phyloP scores from a whole-genome alignment of 1,284 basidiomycete species.

The Sparassis latifolia region DNA sequence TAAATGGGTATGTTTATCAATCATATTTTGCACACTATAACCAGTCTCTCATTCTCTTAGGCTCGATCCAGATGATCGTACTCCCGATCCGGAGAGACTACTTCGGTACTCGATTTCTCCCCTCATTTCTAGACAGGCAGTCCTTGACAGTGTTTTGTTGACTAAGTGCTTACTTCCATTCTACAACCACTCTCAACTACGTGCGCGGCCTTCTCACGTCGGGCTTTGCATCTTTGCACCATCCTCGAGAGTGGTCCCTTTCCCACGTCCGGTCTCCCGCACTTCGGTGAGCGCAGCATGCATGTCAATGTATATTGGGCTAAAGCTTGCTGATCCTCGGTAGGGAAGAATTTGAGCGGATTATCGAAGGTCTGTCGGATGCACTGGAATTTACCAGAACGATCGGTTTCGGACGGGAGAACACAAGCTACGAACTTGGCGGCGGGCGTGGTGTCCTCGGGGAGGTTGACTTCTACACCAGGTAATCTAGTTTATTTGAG shows the following conservation, averaged over 20 bases:
- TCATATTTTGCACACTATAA: background rate
- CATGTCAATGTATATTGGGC: too few species aligned
- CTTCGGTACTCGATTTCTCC: slow-evolving; percentile 41
- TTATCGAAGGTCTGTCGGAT: slow-evolving; percentile 82
- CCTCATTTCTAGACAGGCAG: background rate
- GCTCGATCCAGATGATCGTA: slow-evolving; percentile 69
- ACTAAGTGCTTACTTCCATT: slow-evolving; percentile 90
- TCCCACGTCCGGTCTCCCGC: slow-evolving; percentile 83
- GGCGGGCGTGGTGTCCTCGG: slow-evolving; percentile 72
- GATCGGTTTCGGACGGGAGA: slow-evolving; percentile 62
- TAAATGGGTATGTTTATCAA: slow-evolving; percentile 63
- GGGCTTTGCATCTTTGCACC: slow-evolving; percentile 87
- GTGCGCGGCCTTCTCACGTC: slow-evolving; percentile 84
- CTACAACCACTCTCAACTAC: slow-evolving; percentile 89
- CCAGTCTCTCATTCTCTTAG: slow-evolving; percentile 27
- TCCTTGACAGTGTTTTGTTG: background rate
- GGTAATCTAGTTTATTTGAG: slow-evolving; percentile 36
- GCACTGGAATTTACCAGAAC: slow-evolving; percentile 92
- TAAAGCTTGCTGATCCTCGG: too few species aligned
- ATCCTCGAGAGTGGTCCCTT: slow-evolving; percentile 91
- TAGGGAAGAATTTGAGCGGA: slow-evolving; percentile 78
- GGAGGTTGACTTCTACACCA: slow-evolving; percentile 93
- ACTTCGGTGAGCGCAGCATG: slow-evolving; percentile 42
- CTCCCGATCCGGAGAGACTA: slow-evolving; percentile 84
- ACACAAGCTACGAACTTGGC: slow-evolving; percentile 55